Evolutionary conservation across 73 alveolate species (phyloP).

Genomic region (Loxodes magnus): DNA sequence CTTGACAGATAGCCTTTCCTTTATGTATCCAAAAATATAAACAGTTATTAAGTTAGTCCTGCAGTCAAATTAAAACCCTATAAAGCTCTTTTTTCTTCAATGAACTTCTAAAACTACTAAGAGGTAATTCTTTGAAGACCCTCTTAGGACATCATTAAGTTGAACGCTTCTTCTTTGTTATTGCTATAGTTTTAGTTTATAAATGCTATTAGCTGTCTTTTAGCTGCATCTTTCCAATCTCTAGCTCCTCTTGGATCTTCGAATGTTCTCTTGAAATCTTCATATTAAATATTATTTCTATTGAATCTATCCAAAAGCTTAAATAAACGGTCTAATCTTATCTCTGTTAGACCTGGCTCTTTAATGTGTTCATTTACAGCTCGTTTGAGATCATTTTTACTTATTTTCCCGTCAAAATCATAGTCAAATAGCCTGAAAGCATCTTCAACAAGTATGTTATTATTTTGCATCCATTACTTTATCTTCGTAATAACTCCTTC

Average conservation of each 20-base stretch:
- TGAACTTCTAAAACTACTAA: conserved; percentile 18
- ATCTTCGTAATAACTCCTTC: conserved; percentile 34
- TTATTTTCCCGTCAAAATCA: conserved; percentile 70
- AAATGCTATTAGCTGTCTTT: not conserved
- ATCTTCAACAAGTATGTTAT: conserved; percentile 62
- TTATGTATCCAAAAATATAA: conserved; percentile 71
- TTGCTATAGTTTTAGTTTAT: not conserved
- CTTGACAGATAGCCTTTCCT: conserved; percentile 71
- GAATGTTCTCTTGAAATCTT: conserved; percentile 63
- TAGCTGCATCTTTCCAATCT: conserved; percentile 6
- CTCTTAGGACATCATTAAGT: not conserved
- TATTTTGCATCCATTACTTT: conserved; percentile 56
- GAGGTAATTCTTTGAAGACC: not conserved
- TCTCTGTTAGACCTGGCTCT: conserved; percentile 21
- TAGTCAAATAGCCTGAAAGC: conserved; percentile 66
- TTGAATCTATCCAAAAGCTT: conserved; percentile 61
- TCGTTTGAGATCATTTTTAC: conserved; percentile 49
- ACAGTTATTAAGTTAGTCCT: conserved; percentile 44
- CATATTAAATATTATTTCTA: conserved; percentile 43
- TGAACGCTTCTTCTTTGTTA: not conserved
- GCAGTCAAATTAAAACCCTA: conserved; percentile 63
- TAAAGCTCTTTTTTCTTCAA: conserved; percentile 40
- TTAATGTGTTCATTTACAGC: conserved; percentile 43
- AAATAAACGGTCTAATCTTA: conserved; percentile 64
- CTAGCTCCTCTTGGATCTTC: conserved; percentile 42